Base-by-base conservation (phyloP, 2,329 filamentous ascomycete genomes). In the Fusarium domesticum region DNA sequence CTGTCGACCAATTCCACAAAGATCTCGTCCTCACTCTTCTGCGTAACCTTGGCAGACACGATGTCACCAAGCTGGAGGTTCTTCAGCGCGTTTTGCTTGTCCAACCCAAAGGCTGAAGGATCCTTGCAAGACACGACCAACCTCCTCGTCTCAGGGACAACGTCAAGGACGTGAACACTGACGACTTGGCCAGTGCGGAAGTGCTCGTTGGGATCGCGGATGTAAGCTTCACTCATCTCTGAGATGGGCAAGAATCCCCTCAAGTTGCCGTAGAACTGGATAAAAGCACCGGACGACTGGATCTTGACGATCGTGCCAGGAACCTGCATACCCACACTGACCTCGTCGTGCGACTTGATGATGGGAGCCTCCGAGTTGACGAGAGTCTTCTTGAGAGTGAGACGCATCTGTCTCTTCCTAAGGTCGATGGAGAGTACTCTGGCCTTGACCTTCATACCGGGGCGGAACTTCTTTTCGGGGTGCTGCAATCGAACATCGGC, bases 201-300 rank as follows among this genome's bases (percentile, higher is more conserved):
- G 68, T 97, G 91, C 60, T 95, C 84, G 35, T 80, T 81, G 5
- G 93, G 90, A 60, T 96, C 87, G 55, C 86, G 81, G 60, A 98
- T 96, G 62, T 86, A 96, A 10, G 91, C 90, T 65, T 98, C 93
- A 64, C 93, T 97, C 93, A 98, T 98, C 68, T 98, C 92, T 1
- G 88, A 88, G 1, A 95, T 84, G 2, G 93, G 93, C 42, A 98
- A 76, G 71, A 95, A 98, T 7, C 87, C 95, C 53, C 83, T 81
- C 16, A 98, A 75, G 7, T 76, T 70, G 15, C 89, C 89, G 60
- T 95, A 98, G 68, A 97, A 98, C 63, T 95, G 89, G 41, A 98
- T 86, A 15, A 92, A 81, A 10, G 93, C 93, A 47, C 93, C 93
- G 41, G 82, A 81, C 4, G 79, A 70, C 44, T 89, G 75, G 10